Base-by-base conservation (phyloP, 192 early-diverging fungal genomes). In the Podila verticillata region DNA sequence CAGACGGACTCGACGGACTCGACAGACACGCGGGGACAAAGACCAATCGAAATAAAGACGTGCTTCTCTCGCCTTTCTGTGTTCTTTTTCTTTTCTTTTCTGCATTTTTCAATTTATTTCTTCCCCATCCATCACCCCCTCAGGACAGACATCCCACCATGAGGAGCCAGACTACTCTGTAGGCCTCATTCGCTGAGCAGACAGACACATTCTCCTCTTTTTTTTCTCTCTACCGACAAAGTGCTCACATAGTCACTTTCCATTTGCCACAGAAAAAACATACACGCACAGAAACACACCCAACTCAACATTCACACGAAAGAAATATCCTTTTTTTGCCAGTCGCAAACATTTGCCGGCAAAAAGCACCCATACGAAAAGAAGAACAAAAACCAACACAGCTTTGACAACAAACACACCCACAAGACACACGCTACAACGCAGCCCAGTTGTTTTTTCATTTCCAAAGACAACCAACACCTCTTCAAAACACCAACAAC, bases 31-130 rank as follows among this genome's bases (percentile, higher is more conserved):
- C 13, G 39, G 39, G 15, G 39, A 44, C 39, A 44, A n/a, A 44
- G 39, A 44, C 39, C 39, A 44, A n/a, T n/a, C n/a, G n/a, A n/a
- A n/a, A 44, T 44, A 44, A 44, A 15, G 17, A 44, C 39, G 72
- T 22, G 56, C 29, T n/a, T n/a, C n/a, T n/a, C n/a, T 59, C 72
- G 54, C 61, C 61, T 57, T 39, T 56, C 49, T 73, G 39, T 15
- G 39, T 17, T 10, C 39, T 44, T 44, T 15, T 44, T 17, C 2
- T 34, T 44, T 44, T 44, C 24, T 36, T 61, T 29, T 69, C n/a
- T 49, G 4, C 10, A 61, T 17, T 39, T 10, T 35, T 47, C 34
- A 32, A 57, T 10, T 13, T 29, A 59, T n/a, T 35, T 5, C 19
- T 35, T 5, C 19, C 39, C 12, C 4, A 7, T 44, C 7, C 39